Evolutionary conservation across 305 asterid genomes (phyloP).

Genomic region (Fraxinus dipetala): DNA sequence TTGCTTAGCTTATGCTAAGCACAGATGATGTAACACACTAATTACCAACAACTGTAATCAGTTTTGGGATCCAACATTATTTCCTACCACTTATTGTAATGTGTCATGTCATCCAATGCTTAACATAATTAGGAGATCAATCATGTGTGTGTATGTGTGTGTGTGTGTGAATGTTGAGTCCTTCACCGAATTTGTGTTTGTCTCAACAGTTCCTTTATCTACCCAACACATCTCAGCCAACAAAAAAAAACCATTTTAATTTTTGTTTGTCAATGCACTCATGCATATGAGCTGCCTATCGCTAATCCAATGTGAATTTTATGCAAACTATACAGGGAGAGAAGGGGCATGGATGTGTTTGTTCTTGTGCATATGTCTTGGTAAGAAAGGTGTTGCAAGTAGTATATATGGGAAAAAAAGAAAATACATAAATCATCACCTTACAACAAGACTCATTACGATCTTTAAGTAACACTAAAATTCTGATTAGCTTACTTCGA

Average conservation of each 20-base stretch:
- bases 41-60: too few species aligned
- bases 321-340: not conserved
- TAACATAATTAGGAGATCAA: too few species aligned
- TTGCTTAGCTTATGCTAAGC: too few species aligned
- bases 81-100: too few species aligned
- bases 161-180: too few species aligned
- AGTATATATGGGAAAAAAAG: not conserved
- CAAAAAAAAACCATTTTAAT: not conserved
- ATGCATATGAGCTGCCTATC: not conserved
- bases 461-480: not conserved
- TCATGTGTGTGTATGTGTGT: too few species aligned
- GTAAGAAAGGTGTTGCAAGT: not conserved
- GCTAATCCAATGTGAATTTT: not conserved
- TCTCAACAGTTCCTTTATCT: too few species aligned
- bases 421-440: not conserved
- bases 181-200: too few species aligned
- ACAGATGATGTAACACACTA: too few species aligned
- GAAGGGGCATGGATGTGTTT: not conserved
- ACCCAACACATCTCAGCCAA: too few species aligned
- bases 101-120: too few species aligned
- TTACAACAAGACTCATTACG: not conserved
- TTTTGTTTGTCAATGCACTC: not conserved
- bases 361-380: not conserved
- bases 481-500: not conserved
- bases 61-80: too few species aligned